Evolutionary conservation across 352 stramenopile species (phyloP).

Genomic region (Pythium scleroteichum): DNA sequence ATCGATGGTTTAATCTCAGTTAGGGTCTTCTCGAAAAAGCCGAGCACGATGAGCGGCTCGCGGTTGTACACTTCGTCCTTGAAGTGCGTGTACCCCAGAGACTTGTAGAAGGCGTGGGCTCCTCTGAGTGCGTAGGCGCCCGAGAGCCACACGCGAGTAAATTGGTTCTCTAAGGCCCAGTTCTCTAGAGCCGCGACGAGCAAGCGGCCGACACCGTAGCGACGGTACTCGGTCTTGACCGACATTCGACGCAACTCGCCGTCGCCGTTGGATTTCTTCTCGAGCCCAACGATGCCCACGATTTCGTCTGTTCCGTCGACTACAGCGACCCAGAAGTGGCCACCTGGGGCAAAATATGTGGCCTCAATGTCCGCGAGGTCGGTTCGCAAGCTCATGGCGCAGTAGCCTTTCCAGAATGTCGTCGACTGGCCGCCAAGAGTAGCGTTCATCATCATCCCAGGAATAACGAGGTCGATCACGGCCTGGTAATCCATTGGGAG

Average conservation of each 20-base stretch:
- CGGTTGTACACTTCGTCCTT: slow-evolving; percentile 7
- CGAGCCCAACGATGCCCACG: slow-evolving; percentile 36
- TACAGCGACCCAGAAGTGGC: slow-evolving; percentile 54
- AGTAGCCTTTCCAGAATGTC: slow-evolving; percentile 18
- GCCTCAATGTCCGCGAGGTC: slow-evolving; percentile 41
- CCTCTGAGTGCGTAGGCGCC: slow-evolving; percentile 30
- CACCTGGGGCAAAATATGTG: slow-evolving; percentile 38
- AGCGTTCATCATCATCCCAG: slow-evolving; percentile 14
- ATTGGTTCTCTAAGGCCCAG: slow-evolving; percentile 31
- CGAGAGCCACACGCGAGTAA: slow-evolving; percentile 30
- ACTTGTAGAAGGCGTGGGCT: slow-evolving; percentile 27
- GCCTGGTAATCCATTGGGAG: slow-evolving; percentile 7
- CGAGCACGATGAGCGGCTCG: slow-evolving; percentile 6
- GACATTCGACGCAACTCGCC: slow-evolving; percentile 50
- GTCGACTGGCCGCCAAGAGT: slow-evolving; percentile 4
- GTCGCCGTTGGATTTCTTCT: slow-evolving; percentile 27
- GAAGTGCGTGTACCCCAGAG: slow-evolving; percentile 21
- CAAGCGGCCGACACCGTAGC: slow-evolving; percentile 36
- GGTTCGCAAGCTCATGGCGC: slow-evolving; percentile 26
- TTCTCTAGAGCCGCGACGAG: slow-evolving; percentile 42
- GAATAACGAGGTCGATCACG: slow-evolving; percentile 24
- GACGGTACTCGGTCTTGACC: slow-evolving; percentile 35
- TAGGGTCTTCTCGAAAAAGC: slow-evolving; percentile 23
- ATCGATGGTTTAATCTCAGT: too few species aligned
- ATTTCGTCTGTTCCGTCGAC: slow-evolving; percentile 15